Conservation (phyloP, 2,329 filamentous ascomycete genomes). For the Botrytis deweyae region DNA sequence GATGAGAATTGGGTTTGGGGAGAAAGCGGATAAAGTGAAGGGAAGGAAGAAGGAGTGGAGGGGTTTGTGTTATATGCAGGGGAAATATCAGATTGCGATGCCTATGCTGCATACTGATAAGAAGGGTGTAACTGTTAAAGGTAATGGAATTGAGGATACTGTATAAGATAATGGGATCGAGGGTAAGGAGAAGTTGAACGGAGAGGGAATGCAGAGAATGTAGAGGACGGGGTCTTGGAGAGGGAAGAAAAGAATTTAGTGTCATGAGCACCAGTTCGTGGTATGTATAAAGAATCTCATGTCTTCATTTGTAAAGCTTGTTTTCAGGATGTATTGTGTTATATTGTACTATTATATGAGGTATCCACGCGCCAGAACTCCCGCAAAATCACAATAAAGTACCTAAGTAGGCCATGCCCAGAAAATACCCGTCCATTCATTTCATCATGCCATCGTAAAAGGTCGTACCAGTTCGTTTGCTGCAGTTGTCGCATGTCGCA, state of each 20-base stretch:
- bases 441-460: neutral
- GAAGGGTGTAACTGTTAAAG: neutral
- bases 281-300: conserved; percentile 9
- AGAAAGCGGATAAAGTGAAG: neutral
- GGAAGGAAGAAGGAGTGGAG: neutral
- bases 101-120: neutral
- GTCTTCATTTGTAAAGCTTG: neutral
- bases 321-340: neutral
- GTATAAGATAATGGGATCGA: no score
- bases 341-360: neutral
- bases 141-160: neutral
- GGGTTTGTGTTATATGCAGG: conserved; percentile 6
- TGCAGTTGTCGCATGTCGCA: neutral
- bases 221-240: neutral
- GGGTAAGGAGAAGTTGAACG: neutral
- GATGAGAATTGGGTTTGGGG: conserved; percentile 23
- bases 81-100: neutral
- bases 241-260: neutral
- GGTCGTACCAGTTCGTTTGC: neutral
- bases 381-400: neutral
- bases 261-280: neutral
- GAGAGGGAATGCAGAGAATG: neutral
- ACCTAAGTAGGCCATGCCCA: conserved; percentile 7
- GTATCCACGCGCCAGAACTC: neutral
- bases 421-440: neutral